A percentile compares a stretch with the other conserved stretches of the same genome.
phyloP scores from a whole-genome alignment of 257 asterid species.

The Jacaranda mimosifolia region DNA sequence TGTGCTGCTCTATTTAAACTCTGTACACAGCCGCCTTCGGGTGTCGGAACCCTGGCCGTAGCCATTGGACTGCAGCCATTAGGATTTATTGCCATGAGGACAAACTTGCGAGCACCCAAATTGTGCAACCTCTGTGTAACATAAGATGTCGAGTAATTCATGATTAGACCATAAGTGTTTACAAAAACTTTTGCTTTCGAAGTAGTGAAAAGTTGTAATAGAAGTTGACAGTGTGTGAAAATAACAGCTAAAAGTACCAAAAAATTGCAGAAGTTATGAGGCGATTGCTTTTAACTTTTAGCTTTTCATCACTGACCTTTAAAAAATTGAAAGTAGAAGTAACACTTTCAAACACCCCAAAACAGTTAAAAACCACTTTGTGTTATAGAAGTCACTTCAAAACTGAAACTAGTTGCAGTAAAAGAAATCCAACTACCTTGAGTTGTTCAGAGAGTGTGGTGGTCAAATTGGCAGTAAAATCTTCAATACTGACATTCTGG shows the following conservation, averaged over 20 bases:
- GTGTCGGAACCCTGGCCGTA: constrained; percentile 40
- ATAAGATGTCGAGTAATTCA: background rate
- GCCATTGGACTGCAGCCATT: constrained; percentile 80
- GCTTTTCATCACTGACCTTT: too few species aligned
- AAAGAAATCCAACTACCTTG: constrained; percentile 46
- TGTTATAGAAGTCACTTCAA: background rate
- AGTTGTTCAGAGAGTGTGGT: constrained; percentile 56
- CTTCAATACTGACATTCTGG: constrained; percentile 53
- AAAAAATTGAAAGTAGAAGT: too few species aligned
- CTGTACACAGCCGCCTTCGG: constrained; percentile 49
- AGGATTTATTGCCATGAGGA: constrained; percentile 65
- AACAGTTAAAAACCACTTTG: too few species aligned
- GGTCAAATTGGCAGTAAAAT: constrained; percentile 60
- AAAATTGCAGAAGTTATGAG: too few species aligned
- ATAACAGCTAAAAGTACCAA: too few species aligned
- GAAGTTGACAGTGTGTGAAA: too few species aligned
- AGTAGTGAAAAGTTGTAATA: too few species aligned
- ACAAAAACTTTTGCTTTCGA: too few species aligned
- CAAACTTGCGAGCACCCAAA: constrained; percentile 82
- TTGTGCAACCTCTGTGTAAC: constrained; percentile 61
- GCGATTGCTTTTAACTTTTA: too few species aligned
- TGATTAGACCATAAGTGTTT: too few species aligned
- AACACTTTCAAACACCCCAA: too few species aligned
- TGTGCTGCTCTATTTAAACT: constrained; percentile 50
- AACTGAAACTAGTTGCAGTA: background rate